Evolutionary conservation across 2,329 filamentous ascomycete species (phyloP), one percentile per base, ranked within the genome.

Genomic region (Aspergillus arachidicola): DNA sequence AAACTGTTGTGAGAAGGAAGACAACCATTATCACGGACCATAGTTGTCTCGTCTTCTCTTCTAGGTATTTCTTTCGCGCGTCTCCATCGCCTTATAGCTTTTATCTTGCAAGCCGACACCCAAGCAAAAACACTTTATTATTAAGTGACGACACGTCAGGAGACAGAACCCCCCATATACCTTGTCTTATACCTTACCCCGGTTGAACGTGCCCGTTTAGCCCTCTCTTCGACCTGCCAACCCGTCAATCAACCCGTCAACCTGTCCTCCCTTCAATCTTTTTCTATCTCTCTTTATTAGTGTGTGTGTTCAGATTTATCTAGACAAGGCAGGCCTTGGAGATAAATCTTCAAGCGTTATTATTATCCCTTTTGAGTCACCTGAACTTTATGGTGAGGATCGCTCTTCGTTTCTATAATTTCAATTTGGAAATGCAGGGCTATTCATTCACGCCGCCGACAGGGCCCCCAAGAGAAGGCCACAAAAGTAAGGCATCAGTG

Each of bases 371-470:
- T 30, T 26, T 16, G 23, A 26, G n/a, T 23, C 26, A 16, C 32
- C 11, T 28, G n/a, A n/a, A 83, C 84, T 70, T 84, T 88, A 73
- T 86, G 85, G 75, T 82, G 90, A 68, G 79, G 91, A 75, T 88
- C 88, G 41, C 89, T 91, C 75, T 89, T 83, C 75, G 83, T 85
- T 53, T 86, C 88, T 59, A 50, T 53, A 28, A 45, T 59, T 41
- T 48, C n/a, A 41, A 54, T 45, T 7, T 51, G 36, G 58, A 57
- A 60, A 89, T 93, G 87, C 89, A 89, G 76, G 88, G 86, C 72
- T 94, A 93, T 79, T 87, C 89, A 51, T 94, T 94, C 80, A 87
- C 89, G 77, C 89, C 91, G 69, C 85, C 81, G 71, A 86, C 81
- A 74, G 80, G 84, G 74, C 84, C 87, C 73, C 86, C 86, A 66